These are phyloP conservation scores for Lepiota brunneoincarnata DNA, from an alignment of 768 basidiomycete species.

Conservation along the genomic window DNA sequence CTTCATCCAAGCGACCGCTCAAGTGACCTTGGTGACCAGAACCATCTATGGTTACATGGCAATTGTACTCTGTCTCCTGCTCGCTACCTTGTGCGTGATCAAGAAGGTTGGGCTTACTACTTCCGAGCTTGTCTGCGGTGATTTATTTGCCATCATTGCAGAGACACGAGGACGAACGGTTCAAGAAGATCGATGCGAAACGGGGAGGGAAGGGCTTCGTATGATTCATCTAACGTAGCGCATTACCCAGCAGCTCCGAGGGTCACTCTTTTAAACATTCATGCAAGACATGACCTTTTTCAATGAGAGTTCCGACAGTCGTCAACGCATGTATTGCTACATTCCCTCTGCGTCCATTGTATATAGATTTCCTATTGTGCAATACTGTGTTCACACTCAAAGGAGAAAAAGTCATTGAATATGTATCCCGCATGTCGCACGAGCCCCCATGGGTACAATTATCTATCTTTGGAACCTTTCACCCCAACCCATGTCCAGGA, in stretches of 20 bases:
- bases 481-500: constrained; percentile 35
- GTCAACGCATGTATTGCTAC: background rate
- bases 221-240: constrained; percentile 26
- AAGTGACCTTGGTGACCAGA: constrained; percentile 26
- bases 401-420: background rate
- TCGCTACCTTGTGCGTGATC: constrained; percentile 84
- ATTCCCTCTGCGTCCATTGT: background rate
- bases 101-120: constrained; percentile 50
- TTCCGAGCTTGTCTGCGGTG: background rate
- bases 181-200: constrained; percentile 88
- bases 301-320: background rate
- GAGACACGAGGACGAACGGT: constrained; percentile 80
- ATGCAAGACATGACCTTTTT: constrained; percentile 5
- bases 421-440: too few species aligned
- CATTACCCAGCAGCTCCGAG: background rate
- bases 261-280: background rate
- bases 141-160: constrained; percentile 25
- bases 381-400: background rate
- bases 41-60: constrained; percentile 84
- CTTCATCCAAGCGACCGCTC: background rate
- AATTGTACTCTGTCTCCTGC: constrained; percentile 68
- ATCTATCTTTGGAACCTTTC: background rate
- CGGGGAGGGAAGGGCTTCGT: constrained; percentile 87
- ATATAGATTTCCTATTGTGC: constrained; percentile 6
- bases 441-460: too few species aligned